These are phyloP conservation scores for Dendrobium officinale DNA, from an alignment of 106 monocot genomes.

Conservation along the genomic window DNA sequence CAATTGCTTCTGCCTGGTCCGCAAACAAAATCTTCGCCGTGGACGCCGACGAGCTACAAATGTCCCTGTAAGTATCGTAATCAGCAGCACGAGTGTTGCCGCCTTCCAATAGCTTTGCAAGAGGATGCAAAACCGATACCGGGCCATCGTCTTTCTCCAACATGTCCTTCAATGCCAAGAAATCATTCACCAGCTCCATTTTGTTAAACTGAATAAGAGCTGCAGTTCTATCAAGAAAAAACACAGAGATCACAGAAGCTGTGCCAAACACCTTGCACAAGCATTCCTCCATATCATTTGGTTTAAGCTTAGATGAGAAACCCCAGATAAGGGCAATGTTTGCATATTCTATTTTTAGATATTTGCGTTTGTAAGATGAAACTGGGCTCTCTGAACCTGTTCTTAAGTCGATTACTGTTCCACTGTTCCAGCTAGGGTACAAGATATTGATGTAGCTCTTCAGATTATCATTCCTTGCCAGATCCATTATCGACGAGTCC, in stretches of 20 bases:
- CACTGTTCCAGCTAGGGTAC: constrained; percentile 72
- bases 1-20: constrained; percentile 73
- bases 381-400: constrained; percentile 53
- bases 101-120: constrained; percentile 67
- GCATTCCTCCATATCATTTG: constrained; percentile 51
- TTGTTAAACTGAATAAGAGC: constrained; percentile 72
- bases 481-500: constrained; percentile 19
- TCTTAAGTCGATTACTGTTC: constrained; percentile 59
- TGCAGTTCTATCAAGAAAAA: constrained; percentile 67
- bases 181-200: constrained; percentile 51
- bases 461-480: constrained; percentile 41
- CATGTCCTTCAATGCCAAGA: constrained; percentile 60
- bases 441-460: constrained; percentile 66
- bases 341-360: constrained; percentile 34
- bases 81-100: constrained; percentile 64
- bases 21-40: constrained; percentile 45
- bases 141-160: constrained; percentile 59
- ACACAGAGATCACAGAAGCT: constrained; percentile 54
- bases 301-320: constrained; percentile 46
- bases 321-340: constrained; percentile 81
- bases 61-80: constrained; percentile 69
- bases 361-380: constrained; percentile 39
- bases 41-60: constrained; percentile 47
- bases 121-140: constrained; percentile 67
- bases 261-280: constrained; percentile 52